These are phyloP conservation scores for Boletus edulis DNA, from an alignment of 768 basidiomycete species.

Conservation along the genomic window DNA sequence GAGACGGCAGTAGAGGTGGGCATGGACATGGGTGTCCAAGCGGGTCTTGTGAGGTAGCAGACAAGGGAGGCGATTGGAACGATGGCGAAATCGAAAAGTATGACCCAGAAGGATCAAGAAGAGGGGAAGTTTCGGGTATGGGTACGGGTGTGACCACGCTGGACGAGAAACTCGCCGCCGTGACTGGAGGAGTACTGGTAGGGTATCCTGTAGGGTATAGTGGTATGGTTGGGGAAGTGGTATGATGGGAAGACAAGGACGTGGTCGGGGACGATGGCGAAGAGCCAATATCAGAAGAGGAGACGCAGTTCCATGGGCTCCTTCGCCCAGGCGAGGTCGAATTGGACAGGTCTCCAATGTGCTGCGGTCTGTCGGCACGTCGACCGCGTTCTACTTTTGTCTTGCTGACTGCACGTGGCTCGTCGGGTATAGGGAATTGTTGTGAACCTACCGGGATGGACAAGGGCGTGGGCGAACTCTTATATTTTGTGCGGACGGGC, in stretches of 20 bases:
- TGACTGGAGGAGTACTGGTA: conserved; percentile 5
- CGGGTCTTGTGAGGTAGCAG: conserved; percentile 14
- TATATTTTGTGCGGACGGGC: conserved; percentile 36
- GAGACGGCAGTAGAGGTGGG: not conserved
- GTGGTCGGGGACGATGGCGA: conserved; percentile 25
- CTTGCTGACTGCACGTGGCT: conserved; percentile 17
- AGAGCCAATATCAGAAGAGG: conserved; percentile 21
- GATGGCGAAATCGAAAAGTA: conserved; percentile 15
- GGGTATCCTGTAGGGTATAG: conserved; percentile 20
- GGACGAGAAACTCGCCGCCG: conserved; percentile 9
- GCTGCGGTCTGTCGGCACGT: conserved; percentile 17
- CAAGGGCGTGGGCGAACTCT: conserved; percentile 31
- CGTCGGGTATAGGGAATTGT: conserved; percentile 17
- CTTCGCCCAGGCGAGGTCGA: conserved; percentile 38
- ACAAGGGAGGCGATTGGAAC: conserved; percentile 12
- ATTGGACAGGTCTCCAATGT: conserved; percentile 14
- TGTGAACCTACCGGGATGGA: conserved; percentile 28
- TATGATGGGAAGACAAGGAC: conserved; percentile 18
- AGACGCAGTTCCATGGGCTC: conserved; percentile 12
- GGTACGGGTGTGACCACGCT: conserved; percentile 2
- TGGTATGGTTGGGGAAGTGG: conserved; percentile 22
- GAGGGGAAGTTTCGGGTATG: conserved; percentile 9
- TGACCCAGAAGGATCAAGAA: conserved; percentile 12
- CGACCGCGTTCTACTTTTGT: conserved; percentile 25
- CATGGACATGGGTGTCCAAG: conserved; percentile 14